Evolutionary conservation across 2,329 filamentous ascomycete species (phyloP).

Genomic region (Colletotrichum sp.): DNA sequence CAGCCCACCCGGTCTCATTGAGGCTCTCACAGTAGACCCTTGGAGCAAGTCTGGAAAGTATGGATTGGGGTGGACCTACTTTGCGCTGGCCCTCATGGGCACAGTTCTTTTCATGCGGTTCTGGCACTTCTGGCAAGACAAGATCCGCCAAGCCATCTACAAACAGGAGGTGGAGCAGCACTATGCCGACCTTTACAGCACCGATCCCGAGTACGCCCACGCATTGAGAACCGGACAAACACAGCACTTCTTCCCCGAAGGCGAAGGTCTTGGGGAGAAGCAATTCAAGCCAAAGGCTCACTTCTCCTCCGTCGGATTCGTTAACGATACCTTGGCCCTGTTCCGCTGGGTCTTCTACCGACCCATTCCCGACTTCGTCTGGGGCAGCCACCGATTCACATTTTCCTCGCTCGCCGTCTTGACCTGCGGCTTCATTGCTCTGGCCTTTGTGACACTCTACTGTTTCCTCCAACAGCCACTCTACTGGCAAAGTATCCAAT

Average conservation of each 20-base stretch:
- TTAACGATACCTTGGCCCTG: slow-evolving; percentile 83
- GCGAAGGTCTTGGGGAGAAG: slow-evolving; percentile 60
- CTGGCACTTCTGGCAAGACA: slow-evolving; percentile 93
- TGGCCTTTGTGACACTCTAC: slow-evolving; percentile 79
- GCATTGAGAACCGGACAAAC: slow-evolving; percentile 54
- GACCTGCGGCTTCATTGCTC: slow-evolving; percentile 68
- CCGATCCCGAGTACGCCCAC: slow-evolving; percentile 53
- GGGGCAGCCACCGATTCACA: slow-evolving; percentile 72
- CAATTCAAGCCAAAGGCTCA: slow-evolving; percentile 71
- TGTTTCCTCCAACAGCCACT: slow-evolving; percentile 87
- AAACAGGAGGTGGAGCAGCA: slow-evolving; percentile 79
- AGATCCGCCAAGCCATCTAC: slow-evolving; percentile 87
- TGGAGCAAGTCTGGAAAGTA: slow-evolving; percentile 87
- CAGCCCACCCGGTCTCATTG: slow-evolving; percentile 65
- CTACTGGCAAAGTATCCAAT: slow-evolving; percentile 87
- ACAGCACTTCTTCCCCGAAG: slow-evolving; percentile 78
- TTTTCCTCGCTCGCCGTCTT: slow-evolving; percentile 83
- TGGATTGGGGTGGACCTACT: slow-evolving; percentile 86
- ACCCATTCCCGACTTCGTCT: slow-evolving; percentile 76
- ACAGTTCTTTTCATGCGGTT: slow-evolving; percentile 72
- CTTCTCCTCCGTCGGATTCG: slow-evolving; percentile 72
- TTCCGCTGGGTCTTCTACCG: slow-evolving; percentile 90
- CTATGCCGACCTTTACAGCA: slow-evolving; percentile 58
- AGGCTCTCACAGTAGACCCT: slow-evolving; percentile 74
- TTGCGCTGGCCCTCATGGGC: slow-evolving; percentile 75